Conservation (phyloP, 164 flowering plant species). For the Macadamia tetraphylla region DNA sequence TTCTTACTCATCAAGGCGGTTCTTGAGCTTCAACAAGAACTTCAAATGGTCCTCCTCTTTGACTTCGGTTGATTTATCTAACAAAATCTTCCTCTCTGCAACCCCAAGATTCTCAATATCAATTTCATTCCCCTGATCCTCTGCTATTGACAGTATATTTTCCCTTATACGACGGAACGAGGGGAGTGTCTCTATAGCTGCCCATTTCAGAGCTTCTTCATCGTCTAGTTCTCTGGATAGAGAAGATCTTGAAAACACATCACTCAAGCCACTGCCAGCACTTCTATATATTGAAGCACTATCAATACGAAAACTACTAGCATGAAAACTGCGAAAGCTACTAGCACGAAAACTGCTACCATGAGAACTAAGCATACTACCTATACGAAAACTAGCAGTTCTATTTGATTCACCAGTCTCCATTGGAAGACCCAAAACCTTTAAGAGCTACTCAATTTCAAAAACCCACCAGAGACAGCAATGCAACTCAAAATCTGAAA, state of each 20-base stretch:
- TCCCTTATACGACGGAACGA: no score
- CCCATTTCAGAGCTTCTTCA: no score
- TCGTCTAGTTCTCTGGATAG: constrained; percentile 3
- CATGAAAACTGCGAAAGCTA: no score
- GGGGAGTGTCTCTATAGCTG: no score
- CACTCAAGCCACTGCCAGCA: not conserved
- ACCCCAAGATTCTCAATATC: not conserved
- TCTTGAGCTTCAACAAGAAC: constrained; percentile 1
- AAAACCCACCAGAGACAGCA: no score
- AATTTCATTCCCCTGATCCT: constrained; percentile 9
- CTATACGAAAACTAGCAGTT: not conserved
- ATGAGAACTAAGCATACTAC: no score
- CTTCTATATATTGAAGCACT: constrained; percentile 8
- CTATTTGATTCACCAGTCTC: no score
- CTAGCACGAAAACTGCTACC: no score
- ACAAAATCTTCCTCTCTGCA: not conserved
- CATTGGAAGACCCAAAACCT: no score
- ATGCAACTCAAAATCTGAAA: no score
- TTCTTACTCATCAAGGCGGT: not conserved
- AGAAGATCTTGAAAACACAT: constrained; percentile 30
- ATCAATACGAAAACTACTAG: constrained; percentile 21
- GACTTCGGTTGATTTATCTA: not conserved
- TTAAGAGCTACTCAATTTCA: no score
- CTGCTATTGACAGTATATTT: no score
- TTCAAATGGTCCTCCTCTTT: not conserved